phyloP scores from a whole-genome alignment of 352 stramenopile genomes.

The Globisporangium paddicum region DNA sequence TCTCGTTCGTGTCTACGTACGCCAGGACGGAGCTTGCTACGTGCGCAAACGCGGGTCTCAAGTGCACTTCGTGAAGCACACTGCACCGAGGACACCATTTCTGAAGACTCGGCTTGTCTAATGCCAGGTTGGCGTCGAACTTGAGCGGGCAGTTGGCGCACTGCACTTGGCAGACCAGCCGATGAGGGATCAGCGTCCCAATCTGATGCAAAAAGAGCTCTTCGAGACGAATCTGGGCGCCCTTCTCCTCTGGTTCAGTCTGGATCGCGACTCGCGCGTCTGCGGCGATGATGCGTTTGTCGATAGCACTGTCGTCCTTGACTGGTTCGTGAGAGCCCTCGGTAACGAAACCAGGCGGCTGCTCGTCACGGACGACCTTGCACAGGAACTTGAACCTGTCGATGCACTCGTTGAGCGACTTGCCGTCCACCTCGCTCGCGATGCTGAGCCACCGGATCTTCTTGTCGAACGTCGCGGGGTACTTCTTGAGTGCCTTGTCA shows the following conservation, averaged over 20 bases:
- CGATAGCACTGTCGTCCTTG: conserved; percentile 15
- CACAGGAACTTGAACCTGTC: conserved; percentile 72
- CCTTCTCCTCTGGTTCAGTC: conserved; percentile 46
- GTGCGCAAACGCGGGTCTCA: conserved; percentile 71
- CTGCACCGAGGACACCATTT: conserved; percentile 85
- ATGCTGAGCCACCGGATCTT: conserved; percentile 65
- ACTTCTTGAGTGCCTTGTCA: conserved; percentile 66
- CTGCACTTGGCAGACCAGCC: conserved; percentile 56
- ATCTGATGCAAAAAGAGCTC: conserved; percentile 76
- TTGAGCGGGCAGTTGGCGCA: conserved; percentile 70
- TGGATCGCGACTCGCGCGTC: conserved; percentile 43
- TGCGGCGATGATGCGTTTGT: conserved; percentile 47
- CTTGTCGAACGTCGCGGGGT: conserved; percentile 68
- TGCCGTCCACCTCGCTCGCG: conserved; percentile 52
- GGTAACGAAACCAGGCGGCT: neutral
- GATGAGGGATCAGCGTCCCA: conserved; percentile 67
- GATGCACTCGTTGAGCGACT: conserved; percentile 79
- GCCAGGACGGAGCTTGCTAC: conserved; percentile 51
- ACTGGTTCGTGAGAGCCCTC: neutral
- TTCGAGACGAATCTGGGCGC: conserved; percentile 52
- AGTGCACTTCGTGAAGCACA: conserved; percentile 54
- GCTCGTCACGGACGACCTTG: conserved; percentile 32
- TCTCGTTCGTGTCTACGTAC: conserved; percentile 64
- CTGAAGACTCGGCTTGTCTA: conserved; percentile 39
- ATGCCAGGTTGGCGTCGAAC: conserved; percentile 53